phyloP scores from a whole-genome alignment of 2,329 filamentous ascomycete species.

The Aspergillus pseudoviridinutans region DNA sequence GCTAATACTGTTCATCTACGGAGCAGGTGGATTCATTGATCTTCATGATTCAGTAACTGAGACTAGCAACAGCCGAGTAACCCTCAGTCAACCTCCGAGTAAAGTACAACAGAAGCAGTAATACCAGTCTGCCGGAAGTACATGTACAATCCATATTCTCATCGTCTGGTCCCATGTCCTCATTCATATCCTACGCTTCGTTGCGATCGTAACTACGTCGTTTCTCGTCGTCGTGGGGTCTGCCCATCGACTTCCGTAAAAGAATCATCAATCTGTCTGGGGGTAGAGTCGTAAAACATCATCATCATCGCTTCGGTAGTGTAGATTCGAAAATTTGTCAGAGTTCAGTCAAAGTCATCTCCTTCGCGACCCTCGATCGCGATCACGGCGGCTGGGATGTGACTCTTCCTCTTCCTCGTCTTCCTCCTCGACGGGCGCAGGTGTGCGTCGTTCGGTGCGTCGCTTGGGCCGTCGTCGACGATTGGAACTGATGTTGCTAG shows the following conservation, averaged over 20 bases:
- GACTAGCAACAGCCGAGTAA: not conserved
- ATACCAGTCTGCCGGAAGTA: not conserved
- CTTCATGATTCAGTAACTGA: too few species aligned
- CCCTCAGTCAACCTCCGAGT: not conserved
- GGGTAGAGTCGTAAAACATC: not conserved
- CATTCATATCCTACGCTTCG: not conserved
- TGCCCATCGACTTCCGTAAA: not conserved
- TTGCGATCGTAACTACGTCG: not conserved
- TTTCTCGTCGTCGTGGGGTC: not conserved
- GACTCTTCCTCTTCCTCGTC: conserved; percentile 37
- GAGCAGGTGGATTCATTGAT: not conserved
- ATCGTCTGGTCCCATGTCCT: not conserved
- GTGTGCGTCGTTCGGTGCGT: conserved; percentile 46
- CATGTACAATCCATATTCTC: not conserved
- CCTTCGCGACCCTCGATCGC: conserved; percentile 20
- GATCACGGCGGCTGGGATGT: conserved; percentile 22
- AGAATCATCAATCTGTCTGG: not conserved
- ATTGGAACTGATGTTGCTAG: conserved; percentile 48
- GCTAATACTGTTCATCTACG: not conserved
- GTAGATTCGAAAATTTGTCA: not conserved
- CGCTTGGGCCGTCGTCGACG: conserved; percentile 43
- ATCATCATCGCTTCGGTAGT: not conserved
- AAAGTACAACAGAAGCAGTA: not conserved
- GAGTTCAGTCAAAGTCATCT: conserved; percentile 11
- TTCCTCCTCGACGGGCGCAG: conserved; percentile 46